Evolutionary conservation across 2,329 filamentous ascomycete species (phyloP).

Genomic region (Arachnomyces sp.): DNA sequence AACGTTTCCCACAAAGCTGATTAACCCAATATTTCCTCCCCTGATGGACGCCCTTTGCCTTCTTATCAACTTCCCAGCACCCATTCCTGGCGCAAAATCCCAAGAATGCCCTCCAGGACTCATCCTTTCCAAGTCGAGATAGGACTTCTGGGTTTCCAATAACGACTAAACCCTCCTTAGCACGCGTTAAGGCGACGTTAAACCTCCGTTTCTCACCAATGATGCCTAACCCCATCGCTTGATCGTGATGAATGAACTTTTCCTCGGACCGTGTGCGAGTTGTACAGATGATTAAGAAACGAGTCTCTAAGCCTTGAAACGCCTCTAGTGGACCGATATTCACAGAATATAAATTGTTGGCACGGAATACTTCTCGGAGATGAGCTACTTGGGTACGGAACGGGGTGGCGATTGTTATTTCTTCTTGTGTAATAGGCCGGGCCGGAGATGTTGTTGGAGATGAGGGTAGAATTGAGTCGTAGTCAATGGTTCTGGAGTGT

Average conservation of each 20-base stretch:
- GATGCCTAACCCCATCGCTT: conserved; percentile 24
- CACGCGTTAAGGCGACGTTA: conserved; percentile 39
- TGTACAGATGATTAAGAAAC: conserved; percentile 38
- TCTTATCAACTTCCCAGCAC: conserved; percentile 19
- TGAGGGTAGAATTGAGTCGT: conserved; percentile 21
- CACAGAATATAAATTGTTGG: conserved; percentile 25
- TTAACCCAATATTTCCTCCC: conserved; percentile 1
- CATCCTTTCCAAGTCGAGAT: conserved; percentile 20
- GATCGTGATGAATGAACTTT: conserved; percentile 15
- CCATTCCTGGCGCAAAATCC: conserved; percentile 32
- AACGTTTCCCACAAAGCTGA: neutral
- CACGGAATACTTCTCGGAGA: conserved; percentile 30
- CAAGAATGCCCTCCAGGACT: conserved; percentile 30
- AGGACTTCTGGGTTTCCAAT: conserved; percentile 34
- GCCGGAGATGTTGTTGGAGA: conserved; percentile 8
- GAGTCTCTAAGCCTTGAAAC: conserved; percentile 38
- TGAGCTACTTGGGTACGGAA: conserved; percentile 38
- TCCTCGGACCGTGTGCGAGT: conserved; percentile 23
- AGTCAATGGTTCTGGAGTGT: conserved; percentile 18
- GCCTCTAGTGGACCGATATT: conserved; percentile 41
- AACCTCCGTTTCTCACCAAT: conserved; percentile 31
- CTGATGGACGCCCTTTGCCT: neutral
- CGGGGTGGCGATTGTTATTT: conserved; percentile 38
- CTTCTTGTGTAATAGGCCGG: conserved; percentile 20
- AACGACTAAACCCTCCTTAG: conserved; percentile 35